Evolutionary conservation across 768 basidiomycete genomes (phyloP).

Genomic region (Termitomyces sp.): DNA sequence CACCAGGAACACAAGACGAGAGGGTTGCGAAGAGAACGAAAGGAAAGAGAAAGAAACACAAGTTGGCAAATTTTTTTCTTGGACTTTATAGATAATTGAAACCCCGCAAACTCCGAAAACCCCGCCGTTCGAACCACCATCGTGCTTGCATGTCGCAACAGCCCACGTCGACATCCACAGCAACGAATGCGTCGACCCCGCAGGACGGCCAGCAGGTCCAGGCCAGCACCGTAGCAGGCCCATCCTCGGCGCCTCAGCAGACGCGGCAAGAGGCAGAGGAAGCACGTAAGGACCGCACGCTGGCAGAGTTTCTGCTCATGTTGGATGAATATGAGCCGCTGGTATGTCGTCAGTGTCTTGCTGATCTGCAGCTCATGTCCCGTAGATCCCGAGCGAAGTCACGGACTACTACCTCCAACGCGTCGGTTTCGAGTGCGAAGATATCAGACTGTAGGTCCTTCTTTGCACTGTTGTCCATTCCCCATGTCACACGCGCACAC

Average conservation of each 20-base stretch:
- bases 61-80: background rate
- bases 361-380: background rate
- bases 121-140: constrained; percentile 11
- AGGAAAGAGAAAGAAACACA: background rate
- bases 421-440: constrained; percentile 94
- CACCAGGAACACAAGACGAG: constrained; percentile 11
- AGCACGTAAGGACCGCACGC: constrained; percentile 81
- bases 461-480: background rate
- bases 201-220: constrained; percentile 23
- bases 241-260: constrained; percentile 33
- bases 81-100: constrained; percentile 18
- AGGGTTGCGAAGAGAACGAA: background rate
- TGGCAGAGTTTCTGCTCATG: constrained; percentile 94
- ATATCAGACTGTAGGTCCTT: constrained; percentile 76
- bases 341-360: constrained; percentile 36
- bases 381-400: constrained; percentile 93
- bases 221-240: constrained; percentile 14
- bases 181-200: constrained; percentile 18
- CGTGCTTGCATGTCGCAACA: constrained; percentile 20
- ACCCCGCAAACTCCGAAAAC: constrained; percentile 30
- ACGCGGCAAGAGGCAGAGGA: constrained; percentile 72
- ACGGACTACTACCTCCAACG: constrained; percentile 96
- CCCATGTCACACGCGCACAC: constrained; percentile 23
- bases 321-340: constrained; percentile 95
- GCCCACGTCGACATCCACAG: constrained; percentile 23